A percentile compares a stretch with the other conserved stretches of the same genome.
phyloP scores from a whole-genome alignment of 2,329 filamentous ascomycete genomes.

The Curvularia sp. region DNA sequence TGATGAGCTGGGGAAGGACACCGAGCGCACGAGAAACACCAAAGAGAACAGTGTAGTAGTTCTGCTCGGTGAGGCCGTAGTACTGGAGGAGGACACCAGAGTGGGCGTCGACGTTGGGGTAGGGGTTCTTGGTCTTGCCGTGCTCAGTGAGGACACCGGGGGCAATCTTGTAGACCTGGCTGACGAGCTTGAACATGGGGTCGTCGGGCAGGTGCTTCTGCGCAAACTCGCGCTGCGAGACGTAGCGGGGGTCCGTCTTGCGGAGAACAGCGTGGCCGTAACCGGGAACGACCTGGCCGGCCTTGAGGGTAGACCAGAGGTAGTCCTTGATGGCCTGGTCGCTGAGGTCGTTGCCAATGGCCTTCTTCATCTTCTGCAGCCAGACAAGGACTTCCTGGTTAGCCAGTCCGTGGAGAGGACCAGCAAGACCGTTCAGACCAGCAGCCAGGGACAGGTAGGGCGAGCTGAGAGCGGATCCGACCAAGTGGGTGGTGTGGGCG shows the following conservation, averaged over 20 bases:
- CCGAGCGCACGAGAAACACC: slow-evolving; percentile 97
- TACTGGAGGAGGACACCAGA: slow-evolving; percentile 99
- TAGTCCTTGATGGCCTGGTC: slow-evolving; percentile 98
- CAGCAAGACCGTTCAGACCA: slow-evolving; percentile 96
- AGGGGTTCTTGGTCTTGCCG: slow-evolving; percentile 99
- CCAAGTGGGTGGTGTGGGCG: slow-evolving; percentile 97
- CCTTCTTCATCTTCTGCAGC: slow-evolving; percentile 99
- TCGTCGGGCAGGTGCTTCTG: slow-evolving; percentile 93
- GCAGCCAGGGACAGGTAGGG: slow-evolving; percentile 96
- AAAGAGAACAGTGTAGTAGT: slow-evolving; percentile 99
- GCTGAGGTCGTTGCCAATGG: slow-evolving; percentile 90
- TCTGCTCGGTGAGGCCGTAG: slow-evolving; percentile 98
- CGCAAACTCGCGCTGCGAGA: slow-evolving; percentile 96
- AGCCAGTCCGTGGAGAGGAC: slow-evolving; percentile 96
- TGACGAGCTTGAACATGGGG: slow-evolving; percentile 99
- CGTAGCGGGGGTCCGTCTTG: slow-evolving; percentile 99
- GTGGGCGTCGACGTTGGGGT: slow-evolving; percentile 98
- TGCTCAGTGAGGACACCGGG: slow-evolving; percentile 98
- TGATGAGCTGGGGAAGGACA: slow-evolving; percentile 99
- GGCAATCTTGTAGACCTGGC: slow-evolving; percentile 99
- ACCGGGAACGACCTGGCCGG: slow-evolving; percentile 93
- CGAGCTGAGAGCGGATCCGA: slow-evolving; percentile 94
- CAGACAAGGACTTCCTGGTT: slow-evolving; percentile 99
- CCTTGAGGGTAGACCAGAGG: slow-evolving; percentile 96
- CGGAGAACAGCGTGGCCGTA: slow-evolving; percentile 99